phyloP scores from a whole-genome alignment of 345 rosid genomes.

The Eucalyptus erythrocorys region DNA sequence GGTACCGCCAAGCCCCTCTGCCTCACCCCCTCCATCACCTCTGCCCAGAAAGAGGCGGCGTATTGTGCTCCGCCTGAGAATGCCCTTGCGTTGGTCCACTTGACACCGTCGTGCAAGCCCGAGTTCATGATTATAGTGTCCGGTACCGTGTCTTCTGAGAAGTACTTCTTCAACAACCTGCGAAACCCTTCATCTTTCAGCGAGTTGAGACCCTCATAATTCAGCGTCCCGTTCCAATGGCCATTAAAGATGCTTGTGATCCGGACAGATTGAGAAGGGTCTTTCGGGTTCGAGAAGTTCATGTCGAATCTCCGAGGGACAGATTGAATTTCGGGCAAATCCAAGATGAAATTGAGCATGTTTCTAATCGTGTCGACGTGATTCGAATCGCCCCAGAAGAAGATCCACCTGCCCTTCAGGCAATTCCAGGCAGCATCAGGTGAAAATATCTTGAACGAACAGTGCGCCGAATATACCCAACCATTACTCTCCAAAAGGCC shows the following conservation, averaged over 20 bases:
- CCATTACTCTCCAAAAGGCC: conserved; percentile 87
- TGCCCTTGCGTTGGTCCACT: conserved; percentile 38
- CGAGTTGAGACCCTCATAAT: conserved; percentile 86
- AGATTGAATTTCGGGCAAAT: conserved; percentile 41
- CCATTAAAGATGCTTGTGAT: conserved; percentile 96
- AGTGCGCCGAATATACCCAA: conserved; percentile 90
- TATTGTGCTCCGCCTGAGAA: conserved; percentile 50
- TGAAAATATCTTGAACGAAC: conserved; percentile 55
- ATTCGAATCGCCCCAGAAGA: conserved; percentile 98
- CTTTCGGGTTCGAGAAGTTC: conserved; percentile 58
- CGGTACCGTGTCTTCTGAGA: conserved; percentile 56
- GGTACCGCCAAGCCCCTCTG: conserved; percentile 56
- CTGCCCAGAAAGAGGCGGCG: conserved; percentile 72
- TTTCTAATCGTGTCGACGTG: conserved; percentile 89
- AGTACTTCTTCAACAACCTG: conserved; percentile 56
- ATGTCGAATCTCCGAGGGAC: conserved; percentile 85
- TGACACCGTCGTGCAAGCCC: conserved; percentile 83
- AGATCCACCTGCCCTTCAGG: conserved; percentile 66
- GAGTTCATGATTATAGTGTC: conserved; percentile 81
- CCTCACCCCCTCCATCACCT: conserved; percentile 44
- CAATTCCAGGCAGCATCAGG: conserved; percentile 72
- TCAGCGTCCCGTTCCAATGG: conserved; percentile 74
- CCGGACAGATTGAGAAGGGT: conserved; percentile 54
- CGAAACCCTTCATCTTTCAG: conserved; percentile 48
- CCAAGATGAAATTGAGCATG: conserved; percentile 70